Base-by-base conservation (phyloP, 495 filamentous ascomycete genomes). In the Penicillium riverlandense region DNA sequence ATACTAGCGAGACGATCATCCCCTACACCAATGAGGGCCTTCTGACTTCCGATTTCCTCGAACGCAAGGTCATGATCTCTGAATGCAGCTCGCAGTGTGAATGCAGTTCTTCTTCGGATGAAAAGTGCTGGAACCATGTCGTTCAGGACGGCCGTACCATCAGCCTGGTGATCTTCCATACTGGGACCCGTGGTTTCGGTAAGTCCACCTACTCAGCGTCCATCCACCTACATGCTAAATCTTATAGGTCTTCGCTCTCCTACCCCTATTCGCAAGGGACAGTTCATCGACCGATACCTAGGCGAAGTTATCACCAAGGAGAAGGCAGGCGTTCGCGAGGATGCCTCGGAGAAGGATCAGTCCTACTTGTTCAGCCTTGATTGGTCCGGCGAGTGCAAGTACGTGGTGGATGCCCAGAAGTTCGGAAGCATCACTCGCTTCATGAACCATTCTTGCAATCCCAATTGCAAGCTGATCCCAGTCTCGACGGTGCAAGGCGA, bases 221-320 rank as follows among this genome's bases (percentile, higher is more conserved):
- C 9, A 11, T 29, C 13, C 37, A 22, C 4, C 22, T 6, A 22
- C 4, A 6, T 22, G 6, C 22, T 22, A 6, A 22, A 22, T 22
- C 22, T 4, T 22, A 22, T 43, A 84, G 81, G 88, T 22, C 77
- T 97, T 1, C 75, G 82, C 8, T 88, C 81, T 35, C 75, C 72
- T 0, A 74, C 83, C 10, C 64, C 77, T 15, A 79, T 98, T 15
- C 69, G 75, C 44, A 71, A 75, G 40, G 91, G 91, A 6, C 85
- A 94, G 53, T 96, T 94, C 52, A 79, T 97, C 41, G 91, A 94
- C 54, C 76, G 77, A 14, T 97, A 97, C 48, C 80, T 88, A 11
- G 91, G 91, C 1, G 91, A 97, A 58, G 77, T 96, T 22, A 85
- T 97, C 48, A 88, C 85, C 0, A 69, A 75, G 15, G 61, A 76